These are phyloP conservation scores for Heliamphora exappendiculata DNA, from an alignment of 148 eudicot genomes.

Conservation along the genomic window DNA sequence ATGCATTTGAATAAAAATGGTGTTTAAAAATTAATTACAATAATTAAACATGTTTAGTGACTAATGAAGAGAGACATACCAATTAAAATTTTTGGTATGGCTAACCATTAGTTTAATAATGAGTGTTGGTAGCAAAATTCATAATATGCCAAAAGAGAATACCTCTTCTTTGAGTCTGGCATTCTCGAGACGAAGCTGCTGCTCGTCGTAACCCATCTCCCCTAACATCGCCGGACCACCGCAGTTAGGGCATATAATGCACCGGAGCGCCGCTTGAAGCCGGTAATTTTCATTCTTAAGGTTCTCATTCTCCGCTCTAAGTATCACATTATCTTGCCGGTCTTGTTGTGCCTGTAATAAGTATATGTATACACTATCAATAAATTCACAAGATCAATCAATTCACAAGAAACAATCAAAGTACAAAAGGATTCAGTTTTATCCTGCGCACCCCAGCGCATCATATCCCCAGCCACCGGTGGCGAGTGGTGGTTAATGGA, in stretches of 20 bases:
- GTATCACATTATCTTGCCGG: slow-evolving; percentile 63
- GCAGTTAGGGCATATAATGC: slow-evolving; percentile 74
- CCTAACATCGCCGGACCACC: slow-evolving; percentile 78
- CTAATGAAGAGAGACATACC: too few relatives aligned
- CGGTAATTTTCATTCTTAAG: slow-evolving; percentile 76
- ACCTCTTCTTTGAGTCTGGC: slow-evolving; percentile 95
- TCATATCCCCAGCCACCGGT: neutral
- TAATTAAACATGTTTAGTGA: too few relatives aligned
- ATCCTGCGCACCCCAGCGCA: slow-evolving; percentile 7
- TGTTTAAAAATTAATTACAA: too few relatives aligned
- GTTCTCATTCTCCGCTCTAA: slow-evolving; percentile 82
- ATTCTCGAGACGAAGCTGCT: slow-evolving; percentile 83
- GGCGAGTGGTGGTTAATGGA: neutral
- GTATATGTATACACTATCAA: too few relatives aligned
- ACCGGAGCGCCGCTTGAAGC: slow-evolving; percentile 63
- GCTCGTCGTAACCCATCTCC: slow-evolving; percentile 74
- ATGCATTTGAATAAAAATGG: too few relatives aligned
- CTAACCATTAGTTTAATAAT: too few relatives aligned
- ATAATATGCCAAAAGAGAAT: neutral
- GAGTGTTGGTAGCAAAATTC: too few relatives aligned
- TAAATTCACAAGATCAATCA: neutral
- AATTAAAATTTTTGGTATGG: too few relatives aligned
- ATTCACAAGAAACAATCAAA: neutral
- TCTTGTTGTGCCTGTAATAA: slow-evolving; percentile 82
- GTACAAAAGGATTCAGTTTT: neutral